Evolutionary conservation across 176 grass and related monocot species (phyloP).

Genomic region (Oryza australiensis): DNA sequence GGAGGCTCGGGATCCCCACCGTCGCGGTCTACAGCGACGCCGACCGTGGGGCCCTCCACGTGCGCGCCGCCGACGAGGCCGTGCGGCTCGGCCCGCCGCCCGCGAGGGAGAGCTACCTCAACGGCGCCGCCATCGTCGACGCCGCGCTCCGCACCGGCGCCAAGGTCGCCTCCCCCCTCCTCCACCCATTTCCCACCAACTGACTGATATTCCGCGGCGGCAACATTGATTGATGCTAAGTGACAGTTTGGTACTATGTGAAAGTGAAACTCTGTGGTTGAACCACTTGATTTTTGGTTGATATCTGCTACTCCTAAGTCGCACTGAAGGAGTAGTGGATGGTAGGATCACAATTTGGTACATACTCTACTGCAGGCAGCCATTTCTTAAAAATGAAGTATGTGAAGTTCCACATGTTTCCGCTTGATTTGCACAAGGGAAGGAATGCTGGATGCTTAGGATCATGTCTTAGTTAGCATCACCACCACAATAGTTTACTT

Average conservation of each 20-base stretch:
- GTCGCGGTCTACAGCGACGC: slow-evolving; percentile 94
- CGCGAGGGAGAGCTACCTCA: slow-evolving; percentile 82
- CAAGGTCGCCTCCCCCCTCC: slow-evolving; percentile 35
- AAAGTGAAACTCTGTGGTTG: background rate
- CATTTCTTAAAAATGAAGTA: background rate
- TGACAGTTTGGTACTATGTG: background rate
- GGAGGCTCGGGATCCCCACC: slow-evolving; percentile 63
- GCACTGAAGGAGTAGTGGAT: background rate
- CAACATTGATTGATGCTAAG: background rate
- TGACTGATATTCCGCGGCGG: background rate
- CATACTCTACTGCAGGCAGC: background rate
- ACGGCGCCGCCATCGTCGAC: slow-evolving; percentile 69
- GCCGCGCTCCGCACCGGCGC: slow-evolving; percentile 72
- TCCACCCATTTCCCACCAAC: background rate
- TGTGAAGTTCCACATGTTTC: background rate
- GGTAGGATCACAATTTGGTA: background rate
- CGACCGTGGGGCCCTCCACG: slow-evolving; percentile 75
- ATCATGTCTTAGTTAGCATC: background rate
- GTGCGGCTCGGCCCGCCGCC: slow-evolving; percentile 71
- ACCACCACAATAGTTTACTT: background rate
- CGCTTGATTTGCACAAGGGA: background rate
- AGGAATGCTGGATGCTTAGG: background rate
- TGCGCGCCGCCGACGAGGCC: slow-evolving; percentile 73
- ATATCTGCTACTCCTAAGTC: background rate
- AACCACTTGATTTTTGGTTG: background rate